phyloP scores from a whole-genome alignment of 2,329 filamentous ascomycete species.

The Hypoxylon sp. region DNA sequence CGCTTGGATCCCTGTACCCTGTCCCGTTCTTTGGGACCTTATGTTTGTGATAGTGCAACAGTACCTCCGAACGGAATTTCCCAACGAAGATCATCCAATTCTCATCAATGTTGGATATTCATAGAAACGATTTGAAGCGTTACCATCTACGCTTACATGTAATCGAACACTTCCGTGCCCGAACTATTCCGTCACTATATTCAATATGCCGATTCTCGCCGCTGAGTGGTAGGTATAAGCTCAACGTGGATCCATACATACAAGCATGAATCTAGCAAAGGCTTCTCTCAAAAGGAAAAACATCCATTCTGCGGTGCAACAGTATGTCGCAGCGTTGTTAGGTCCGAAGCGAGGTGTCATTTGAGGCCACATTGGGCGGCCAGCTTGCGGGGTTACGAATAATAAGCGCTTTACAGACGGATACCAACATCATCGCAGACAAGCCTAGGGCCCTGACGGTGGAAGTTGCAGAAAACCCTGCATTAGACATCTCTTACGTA shows the following conservation, averaged over 20 bases:
- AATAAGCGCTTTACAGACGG: slow-evolving; percentile 30
- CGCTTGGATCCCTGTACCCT: slow-evolving; percentile 33
- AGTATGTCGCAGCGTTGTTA: slow-evolving; percentile 32
- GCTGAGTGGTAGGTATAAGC: slow-evolving; percentile 25
- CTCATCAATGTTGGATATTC: slow-evolving; percentile 16
- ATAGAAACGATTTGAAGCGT: slow-evolving; percentile 7
- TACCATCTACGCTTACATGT: slow-evolving; percentile 6
- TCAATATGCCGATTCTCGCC: slow-evolving; percentile 15
- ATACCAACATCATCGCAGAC: slow-evolving; percentile 19
- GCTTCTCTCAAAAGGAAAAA: slow-evolving; percentile 30
- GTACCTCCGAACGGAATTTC: slow-evolving; percentile 27
- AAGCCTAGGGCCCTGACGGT: slow-evolving; percentile 21
- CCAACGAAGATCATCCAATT: slow-evolving; percentile 33
- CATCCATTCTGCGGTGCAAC: slow-evolving; percentile 38
- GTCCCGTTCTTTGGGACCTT: slow-evolving; percentile 35
- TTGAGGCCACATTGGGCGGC: slow-evolving; percentile 32
- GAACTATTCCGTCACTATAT: slow-evolving; percentile 23
- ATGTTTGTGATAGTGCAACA: slow-evolving; percentile 37
- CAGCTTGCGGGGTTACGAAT: slow-evolving; percentile 26
- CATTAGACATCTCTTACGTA: slow-evolving; percentile 26
- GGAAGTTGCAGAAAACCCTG: slow-evolving; percentile 41
- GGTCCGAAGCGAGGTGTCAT: slow-evolving; percentile 40
- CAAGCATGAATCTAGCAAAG: slow-evolving; percentile 22
- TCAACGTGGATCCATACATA: slow-evolving; percentile 43
- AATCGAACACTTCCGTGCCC: slow-evolving; percentile 14